A percentile compares a stretch with the other conserved stretches of the same genome.
Evolutionary conservation across 331 rosid species (phyloP).

Genomic region (Acacia concinna): DNA sequence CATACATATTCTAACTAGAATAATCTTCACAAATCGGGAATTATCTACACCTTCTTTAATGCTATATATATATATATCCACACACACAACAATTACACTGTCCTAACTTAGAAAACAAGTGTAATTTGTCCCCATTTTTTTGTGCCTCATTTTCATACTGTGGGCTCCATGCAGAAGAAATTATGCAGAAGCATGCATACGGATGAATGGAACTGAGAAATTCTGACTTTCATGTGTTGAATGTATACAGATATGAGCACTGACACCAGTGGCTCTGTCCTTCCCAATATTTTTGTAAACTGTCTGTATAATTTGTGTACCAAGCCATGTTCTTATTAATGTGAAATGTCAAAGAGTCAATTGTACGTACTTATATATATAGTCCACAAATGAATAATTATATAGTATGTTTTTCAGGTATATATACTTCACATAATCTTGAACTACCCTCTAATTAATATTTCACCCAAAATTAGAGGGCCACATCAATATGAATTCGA

Average conservation of each 20-base stretch:
- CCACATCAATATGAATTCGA: too few relatives aligned
- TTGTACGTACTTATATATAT: too few relatives aligned
- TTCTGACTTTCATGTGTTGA: conserved; percentile 6
- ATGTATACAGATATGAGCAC: neutral
- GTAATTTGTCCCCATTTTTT: conserved; percentile 6
- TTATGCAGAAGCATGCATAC: neutral
- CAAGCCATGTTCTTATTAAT: neutral
- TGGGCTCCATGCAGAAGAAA: conserved; percentile 37
- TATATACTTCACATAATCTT: too few relatives aligned
- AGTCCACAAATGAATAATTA: too few relatives aligned
- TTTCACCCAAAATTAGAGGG: too few relatives aligned
- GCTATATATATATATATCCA: too few relatives aligned
- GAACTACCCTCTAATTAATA: too few relatives aligned
- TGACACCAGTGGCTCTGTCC: neutral
- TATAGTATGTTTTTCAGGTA: too few relatives aligned
- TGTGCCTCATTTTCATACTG: conserved; percentile 19
- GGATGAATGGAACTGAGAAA: neutral
- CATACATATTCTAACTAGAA: neutral
- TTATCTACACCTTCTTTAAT: neutral
- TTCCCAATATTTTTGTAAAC: neutral
- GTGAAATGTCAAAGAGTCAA: neutral
- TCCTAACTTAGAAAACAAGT: neutral
- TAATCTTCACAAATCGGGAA: neutral
- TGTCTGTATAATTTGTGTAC: neutral
- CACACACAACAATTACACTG: neutral